These are phyloP conservation scores for Byssochlamys sp. DNA, from an alignment of 2,329 filamentous ascomycete genomes.

Conservation along the genomic window DNA sequence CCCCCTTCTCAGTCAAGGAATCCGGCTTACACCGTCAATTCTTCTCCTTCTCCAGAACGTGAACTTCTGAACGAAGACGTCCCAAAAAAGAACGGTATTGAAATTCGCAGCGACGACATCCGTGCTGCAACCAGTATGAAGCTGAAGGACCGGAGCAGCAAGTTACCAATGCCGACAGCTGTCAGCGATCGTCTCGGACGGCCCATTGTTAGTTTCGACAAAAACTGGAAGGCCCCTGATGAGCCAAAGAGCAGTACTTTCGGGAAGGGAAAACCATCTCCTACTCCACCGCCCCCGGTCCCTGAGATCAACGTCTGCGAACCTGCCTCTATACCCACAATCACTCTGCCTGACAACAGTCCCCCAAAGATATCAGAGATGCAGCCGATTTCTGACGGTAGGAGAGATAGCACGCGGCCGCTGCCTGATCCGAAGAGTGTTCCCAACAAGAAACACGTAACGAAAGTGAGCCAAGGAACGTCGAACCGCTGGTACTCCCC, in stretches of 20 bases:
- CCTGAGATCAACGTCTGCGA: constrained; percentile 47
- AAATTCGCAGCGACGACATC: constrained; percentile 79
- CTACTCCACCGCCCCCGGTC: constrained; percentile 32
- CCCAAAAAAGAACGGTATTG: constrained; percentile 65
- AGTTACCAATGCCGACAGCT: constrained; percentile 76
- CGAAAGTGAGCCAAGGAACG: neutral
- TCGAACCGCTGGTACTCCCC: constrained; percentile 25
- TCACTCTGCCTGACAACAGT: constrained; percentile 42
- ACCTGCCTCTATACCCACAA: constrained; percentile 32
- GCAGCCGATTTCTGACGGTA: constrained; percentile 8
- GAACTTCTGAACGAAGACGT: constrained; percentile 32
- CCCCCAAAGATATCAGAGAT: constrained; percentile 31
- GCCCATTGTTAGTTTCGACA: constrained; percentile 94
- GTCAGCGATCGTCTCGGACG: constrained; percentile 84
- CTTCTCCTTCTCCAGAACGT: constrained; percentile 21
- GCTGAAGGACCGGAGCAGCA: constrained; percentile 74
- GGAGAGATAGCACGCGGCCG: constrained; percentile 8
- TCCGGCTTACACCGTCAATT: constrained; percentile 66
- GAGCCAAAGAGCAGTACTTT: constrained; percentile 14
- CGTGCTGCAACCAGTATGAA: constrained; percentile 81
- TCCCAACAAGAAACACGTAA: neutral
- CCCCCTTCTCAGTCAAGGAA: constrained; percentile 74
- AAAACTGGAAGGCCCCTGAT: constrained; percentile 60
- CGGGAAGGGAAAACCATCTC: constrained; percentile 5
- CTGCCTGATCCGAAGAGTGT: constrained; percentile 10